A percentile compares a stretch with the other conserved stretches of the same genome.
phyloP scores from a whole-genome alignment of 1,284 basidiomycete genomes.

The Melampsora americana region DNA sequence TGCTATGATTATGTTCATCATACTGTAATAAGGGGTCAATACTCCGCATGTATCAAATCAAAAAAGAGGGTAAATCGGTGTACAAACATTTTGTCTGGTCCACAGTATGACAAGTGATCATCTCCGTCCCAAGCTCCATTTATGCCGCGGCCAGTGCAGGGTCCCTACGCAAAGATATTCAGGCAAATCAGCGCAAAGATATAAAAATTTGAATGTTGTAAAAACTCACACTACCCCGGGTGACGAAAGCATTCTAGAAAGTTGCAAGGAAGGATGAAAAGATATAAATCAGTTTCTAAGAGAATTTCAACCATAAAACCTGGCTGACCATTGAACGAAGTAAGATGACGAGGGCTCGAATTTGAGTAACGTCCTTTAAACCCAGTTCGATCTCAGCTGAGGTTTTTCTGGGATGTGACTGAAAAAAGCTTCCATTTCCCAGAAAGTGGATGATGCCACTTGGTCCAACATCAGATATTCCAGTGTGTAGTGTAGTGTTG shows the following conservation, averaged over 20 bases:
- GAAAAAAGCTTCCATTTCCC: slow-evolving; percentile 17
- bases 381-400: slow-evolving; percentile 15
- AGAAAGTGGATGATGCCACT: neutral
- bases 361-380: slow-evolving; percentile 30
- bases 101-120: slow-evolving; percentile 35
- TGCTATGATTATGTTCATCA: slow-evolving; percentile 36
- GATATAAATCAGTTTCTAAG: neutral
- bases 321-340: slow-evolving; percentile 36
- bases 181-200: neutral
- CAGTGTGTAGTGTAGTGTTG: slow-evolving; percentile 8
- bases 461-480: slow-evolving; percentile 13
- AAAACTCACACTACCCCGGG: slow-evolving; percentile 30
- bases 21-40: neutral
- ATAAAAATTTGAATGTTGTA: neutral
- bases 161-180: slow-evolving; percentile 8
- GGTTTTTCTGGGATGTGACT: slow-evolving; percentile 11
- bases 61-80: neutral
- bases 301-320: neutral
- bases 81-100: slow-evolving; percentile 27
- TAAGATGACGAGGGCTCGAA: slow-evolving; percentile 34
- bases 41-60: neutral
- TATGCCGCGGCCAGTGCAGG: slow-evolving; percentile 16
- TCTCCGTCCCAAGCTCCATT: slow-evolving; percentile 34
- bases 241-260: slow-evolving; percentile 33
- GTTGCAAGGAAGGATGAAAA: neutral